A percentile compares a stretch with the other conserved stretches of the same genome.
Evolutionary conservation across 179 eudicot genomes (phyloP).

Genomic region (Vitellaria paradoxa): DNA sequence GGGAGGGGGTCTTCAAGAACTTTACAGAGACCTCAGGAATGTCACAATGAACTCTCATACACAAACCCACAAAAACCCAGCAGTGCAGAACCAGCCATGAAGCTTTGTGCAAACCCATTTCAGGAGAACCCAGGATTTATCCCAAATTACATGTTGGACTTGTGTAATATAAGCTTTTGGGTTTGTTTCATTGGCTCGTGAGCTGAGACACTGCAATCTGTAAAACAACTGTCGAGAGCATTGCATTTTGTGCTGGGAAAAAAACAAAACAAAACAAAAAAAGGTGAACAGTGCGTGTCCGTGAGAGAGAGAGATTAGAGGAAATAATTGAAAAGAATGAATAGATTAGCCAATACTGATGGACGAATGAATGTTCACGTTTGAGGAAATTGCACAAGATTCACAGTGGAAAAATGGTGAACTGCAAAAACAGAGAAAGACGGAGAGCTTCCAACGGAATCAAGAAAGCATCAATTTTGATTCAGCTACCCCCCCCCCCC

Average conservation of each 20-base stretch:
- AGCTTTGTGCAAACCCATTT: constrained; percentile 44
- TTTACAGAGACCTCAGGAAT: constrained; percentile 48
- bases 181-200: constrained; percentile 11
- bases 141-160: constrained; percentile 8
- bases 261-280: no score
- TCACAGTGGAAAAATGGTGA: no score
- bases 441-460: no score
- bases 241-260: no score
- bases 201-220: not conserved
- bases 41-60: constrained; percentile 34
- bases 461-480: no score
- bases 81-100: constrained; percentile 33
- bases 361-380: no score
- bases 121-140: not conserved
- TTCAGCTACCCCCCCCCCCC: no score
- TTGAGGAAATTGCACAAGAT: no score
- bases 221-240: no score
- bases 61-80: constrained; percentile 47
- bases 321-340: constrained; percentile 5
- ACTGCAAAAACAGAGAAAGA: no score
- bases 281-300: constrained; percentile 8
- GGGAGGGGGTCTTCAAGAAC: constrained; percentile 56
- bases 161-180: not conserved
- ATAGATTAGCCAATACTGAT: not conserved
- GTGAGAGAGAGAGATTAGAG: constrained; percentile 7